These are phyloP conservation scores for Mimosa bimucronata DNA, from an alignment of 306 rosid genomes.

Conservation along the genomic window DNA sequence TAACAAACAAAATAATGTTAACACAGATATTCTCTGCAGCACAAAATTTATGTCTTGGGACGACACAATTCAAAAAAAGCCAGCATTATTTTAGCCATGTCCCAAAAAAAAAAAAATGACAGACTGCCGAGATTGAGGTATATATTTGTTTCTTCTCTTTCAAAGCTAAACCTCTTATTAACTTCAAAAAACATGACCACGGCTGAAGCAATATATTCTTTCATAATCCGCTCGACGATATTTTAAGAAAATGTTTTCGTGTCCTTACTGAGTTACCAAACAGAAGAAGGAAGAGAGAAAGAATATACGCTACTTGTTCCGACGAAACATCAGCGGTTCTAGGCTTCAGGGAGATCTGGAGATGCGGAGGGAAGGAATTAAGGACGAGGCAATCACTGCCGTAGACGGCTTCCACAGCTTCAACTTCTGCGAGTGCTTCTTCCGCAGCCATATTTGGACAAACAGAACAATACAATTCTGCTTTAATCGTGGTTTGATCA, in stretches of 20 bases:
- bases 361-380: slow-evolving; percentile 66
- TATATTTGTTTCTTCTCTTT: not conserved
- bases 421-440: slow-evolving; percentile 67
- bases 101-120: not conserved
- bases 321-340: slow-evolving; percentile 86
- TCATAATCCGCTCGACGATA: not conserved
- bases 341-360: slow-evolving; percentile 72
- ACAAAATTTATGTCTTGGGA: not conserved
- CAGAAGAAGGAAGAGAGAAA: not conserved
- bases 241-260: not conserved
- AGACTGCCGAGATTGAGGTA: not conserved
- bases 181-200: not conserved
- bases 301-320: slow-evolving; percentile 56
- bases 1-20: slow-evolving; percentile 8
- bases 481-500: too few species aligned
- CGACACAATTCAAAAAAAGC: not conserved
- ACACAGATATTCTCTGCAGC: not conserved
- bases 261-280: not conserved
- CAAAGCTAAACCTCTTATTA: slow-evolving; percentile 8
- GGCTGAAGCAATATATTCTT: slow-evolving; percentile 1
- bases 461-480: not conserved
- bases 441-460: slow-evolving; percentile 40
- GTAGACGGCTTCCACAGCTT: slow-evolving; percentile 76
- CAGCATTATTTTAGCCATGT: slow-evolving; percentile 7
- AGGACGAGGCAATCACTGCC: slow-evolving; percentile 63